Conservation (phyloP, 1,284 basidiomycete species). For the Cryptococcus jaspeensis region DNA sequence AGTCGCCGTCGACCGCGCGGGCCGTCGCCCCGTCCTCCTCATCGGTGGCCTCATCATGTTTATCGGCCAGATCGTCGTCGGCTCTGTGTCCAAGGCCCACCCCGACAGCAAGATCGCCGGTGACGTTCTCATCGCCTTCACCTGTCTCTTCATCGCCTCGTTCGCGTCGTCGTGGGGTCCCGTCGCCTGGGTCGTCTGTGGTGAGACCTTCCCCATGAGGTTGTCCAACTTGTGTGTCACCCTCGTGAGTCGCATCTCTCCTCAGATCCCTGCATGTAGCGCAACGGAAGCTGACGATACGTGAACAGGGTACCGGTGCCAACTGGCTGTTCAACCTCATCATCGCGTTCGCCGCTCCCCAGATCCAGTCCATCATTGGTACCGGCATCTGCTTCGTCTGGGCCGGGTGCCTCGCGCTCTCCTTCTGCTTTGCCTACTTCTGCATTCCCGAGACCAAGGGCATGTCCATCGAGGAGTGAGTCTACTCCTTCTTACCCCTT, state of each 20-base stretch:
- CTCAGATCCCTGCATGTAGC: too few relatives aligned
- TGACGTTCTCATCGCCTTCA: conserved; percentile 54
- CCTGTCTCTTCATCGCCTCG: conserved; percentile 54
- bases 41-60: conserved; percentile 53
- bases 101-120: conserved; percentile 44
- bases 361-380: conserved; percentile 47
- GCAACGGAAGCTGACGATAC: background rate
- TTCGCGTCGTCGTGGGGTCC: conserved; percentile 55
- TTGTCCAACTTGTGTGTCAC: conserved; percentile 51
- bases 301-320: conserved; percentile 39
- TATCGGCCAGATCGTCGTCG: conserved; percentile 53
- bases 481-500: background rate
- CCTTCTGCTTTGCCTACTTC: conserved; percentile 46
- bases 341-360: conserved; percentile 49
- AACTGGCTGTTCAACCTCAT: conserved; percentile 52
- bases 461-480: conserved; percentile 41
- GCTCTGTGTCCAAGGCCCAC: conserved; percentile 46
- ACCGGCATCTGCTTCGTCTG: conserved; percentile 51
- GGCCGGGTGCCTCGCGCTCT: conserved; percentile 45
- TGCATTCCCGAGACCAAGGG: conserved; percentile 52
- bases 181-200: conserved; percentile 49
- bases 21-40: conserved; percentile 54
- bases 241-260: conserved; percentile 16
- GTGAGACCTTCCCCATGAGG: conserved; percentile 53
- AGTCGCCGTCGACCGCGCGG: conserved; percentile 50